A percentile compares a stretch with the other conserved stretches of the same genome.
phyloP scores from a whole-genome alignment of 2,329 filamentous ascomycete genomes.

The Claviceps africana region DNA sequence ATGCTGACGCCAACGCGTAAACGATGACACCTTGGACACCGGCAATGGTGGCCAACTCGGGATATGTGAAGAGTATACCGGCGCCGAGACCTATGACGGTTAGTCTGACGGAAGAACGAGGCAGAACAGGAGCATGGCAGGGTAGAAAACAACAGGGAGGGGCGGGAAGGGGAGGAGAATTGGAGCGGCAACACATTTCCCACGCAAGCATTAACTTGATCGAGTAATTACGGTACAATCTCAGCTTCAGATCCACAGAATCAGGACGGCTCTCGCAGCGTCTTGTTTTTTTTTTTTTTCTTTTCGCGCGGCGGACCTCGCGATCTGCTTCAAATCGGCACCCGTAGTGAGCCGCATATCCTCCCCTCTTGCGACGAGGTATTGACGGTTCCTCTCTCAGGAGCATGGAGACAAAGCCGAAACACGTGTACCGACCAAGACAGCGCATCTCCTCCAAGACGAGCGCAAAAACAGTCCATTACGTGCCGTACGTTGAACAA shows the following conservation, averaged over 20 bases:
- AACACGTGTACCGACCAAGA: background rate
- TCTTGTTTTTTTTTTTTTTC: background rate
- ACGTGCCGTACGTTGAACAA: background rate
- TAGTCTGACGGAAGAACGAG: slow-evolving; percentile 20
- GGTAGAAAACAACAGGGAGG: background rate
- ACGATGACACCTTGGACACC: slow-evolving; percentile 67
- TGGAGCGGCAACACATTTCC: slow-evolving; percentile 89
- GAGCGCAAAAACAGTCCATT: background rate
- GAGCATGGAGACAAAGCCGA: background rate
- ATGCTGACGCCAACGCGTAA: slow-evolving; percentile 58
- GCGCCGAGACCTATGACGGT: slow-evolving; percentile 60
- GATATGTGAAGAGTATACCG: slow-evolving; percentile 71
- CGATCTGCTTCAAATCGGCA: slow-evolving; percentile 46
- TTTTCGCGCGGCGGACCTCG: slow-evolving; percentile 42
- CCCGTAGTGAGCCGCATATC: slow-evolving; percentile 70
- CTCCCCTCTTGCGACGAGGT: slow-evolving; percentile 11
- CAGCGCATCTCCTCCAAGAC: background rate
- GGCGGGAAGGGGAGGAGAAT: slow-evolving; percentile 16
- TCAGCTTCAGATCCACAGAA: slow-evolving; percentile 58
- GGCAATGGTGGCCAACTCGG: slow-evolving; percentile 63
- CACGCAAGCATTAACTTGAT: slow-evolving; percentile 99
- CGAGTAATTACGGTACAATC: slow-evolving; percentile 93
- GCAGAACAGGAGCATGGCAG: slow-evolving; percentile 10
- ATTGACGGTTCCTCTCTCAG: background rate
- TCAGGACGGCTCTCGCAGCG: slow-evolving; percentile 1